Evolutionary conservation across 2,329 filamentous ascomycete genomes (phyloP), one percentile per base, ranked within the genome.

Genomic region (Aureobasidium sp.): DNA sequence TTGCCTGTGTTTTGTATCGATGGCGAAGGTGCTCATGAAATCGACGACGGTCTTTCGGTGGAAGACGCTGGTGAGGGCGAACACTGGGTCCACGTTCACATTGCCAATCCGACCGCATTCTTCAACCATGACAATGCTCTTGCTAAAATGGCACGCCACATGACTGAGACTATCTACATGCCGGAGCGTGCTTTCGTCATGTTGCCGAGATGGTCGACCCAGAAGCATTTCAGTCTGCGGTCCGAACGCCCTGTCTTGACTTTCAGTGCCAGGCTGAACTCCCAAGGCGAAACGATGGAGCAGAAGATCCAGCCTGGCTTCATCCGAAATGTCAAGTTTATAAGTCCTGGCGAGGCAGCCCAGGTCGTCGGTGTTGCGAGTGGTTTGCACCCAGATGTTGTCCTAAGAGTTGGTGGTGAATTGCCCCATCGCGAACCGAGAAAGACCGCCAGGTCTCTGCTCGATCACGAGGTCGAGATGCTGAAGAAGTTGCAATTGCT

Each of bases 1-100:
- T 70, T 84, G 25, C 82, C 80, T 0, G 82, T 89, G 1, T 92
- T 86, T 70, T 91, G 88, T 66, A 89, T 95, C 64, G 90, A 95
- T 69, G 80, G 82, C 31, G 78, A 80, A 22, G 75, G 74, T 39
- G 88, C 90, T 0, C 77, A 81, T 31, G 85, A 93, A 67, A 88
- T 94, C 63, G 90, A 95, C 67, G 90, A 95, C 70, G 90, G 87
- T 1, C 75, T 95, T 9, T 93, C 89, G 0, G 70, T 94, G 8
- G 86, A 91, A 69, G 73, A 73, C 64, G 69, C 66, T 25, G 67
- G 64, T 7, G 63, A 63, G 2, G 67, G 63, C 34, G 79, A 88
- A 66, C 84, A 83, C 68, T 94, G 90, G 90, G 77, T 93, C 34
- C 89, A 91, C 69, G 75, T 91, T 36, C 90, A 94, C 71, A 82